Evolutionary conservation across 441 rosid species (phyloP), one percentile per base, ranked within the genome.

Genomic region (Melastoma candidum): DNA sequence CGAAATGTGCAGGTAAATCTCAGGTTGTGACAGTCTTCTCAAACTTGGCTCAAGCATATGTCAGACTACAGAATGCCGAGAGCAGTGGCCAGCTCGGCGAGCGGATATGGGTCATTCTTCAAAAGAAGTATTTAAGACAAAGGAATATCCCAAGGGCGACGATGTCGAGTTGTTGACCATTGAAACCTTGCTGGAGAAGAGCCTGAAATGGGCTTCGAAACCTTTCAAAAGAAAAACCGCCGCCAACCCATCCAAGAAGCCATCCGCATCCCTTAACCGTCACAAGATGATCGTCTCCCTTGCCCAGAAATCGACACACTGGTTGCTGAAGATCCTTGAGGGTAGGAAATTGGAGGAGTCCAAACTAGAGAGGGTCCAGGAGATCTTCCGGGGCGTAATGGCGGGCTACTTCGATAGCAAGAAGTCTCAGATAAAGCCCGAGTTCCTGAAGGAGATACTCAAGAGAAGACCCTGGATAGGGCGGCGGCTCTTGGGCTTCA

Each of bases 51-150:
- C 90, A 71, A 64, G 85, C 92, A 61, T 75, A 84, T 56, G 75
- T 84, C 57, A 87, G 82, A 54, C 90, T 84, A 45, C 77, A 76
- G 57, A 77, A 85, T 29, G 65, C 78, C 12, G 98, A 93, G 77
- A 75, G 90, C 49, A 84, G 87, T 51, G 95, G 72, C 63, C 95
- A 88, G 76, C 86, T 92, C 49, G 83, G 79, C 56, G 95, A 93
- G 68, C 82, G 95, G 13, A 75, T 93, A 57, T 86, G 97, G 97
- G 87, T 92, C 64, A 84, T 86, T 70, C 63, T 93, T 48, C 95
- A 84, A 63, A 88, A 83, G 83, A 88, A 63, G 71, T 88, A 65
- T 84, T 93, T 55, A 93, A 79, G 72, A 90, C 84, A 1, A 93
- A 80, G 74, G 87, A 85, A 41, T 69, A 75, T 41, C 95, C 95